Evolutionary conservation across 768 basidiomycete species (phyloP).

Genomic region (Obba rivulosa): DNA sequence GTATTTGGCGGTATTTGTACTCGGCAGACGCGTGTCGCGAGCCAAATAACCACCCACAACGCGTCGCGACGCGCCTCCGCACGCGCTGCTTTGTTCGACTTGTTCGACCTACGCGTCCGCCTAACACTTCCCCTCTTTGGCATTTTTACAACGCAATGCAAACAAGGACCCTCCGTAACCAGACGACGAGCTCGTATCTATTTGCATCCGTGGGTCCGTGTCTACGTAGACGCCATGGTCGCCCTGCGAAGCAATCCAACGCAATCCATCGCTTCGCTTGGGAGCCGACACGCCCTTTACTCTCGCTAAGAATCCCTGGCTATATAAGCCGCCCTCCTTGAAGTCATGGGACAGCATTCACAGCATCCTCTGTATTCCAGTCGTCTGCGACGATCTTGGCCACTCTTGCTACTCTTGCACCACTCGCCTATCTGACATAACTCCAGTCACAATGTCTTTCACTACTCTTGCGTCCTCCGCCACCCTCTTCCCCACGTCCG

Average conservation of each 20-base stretch:
- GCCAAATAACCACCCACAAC: constrained; percentile 6
- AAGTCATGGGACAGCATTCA: neutral
- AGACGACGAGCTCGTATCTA: no score
- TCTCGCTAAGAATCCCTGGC: no score
- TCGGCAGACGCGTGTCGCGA: neutral
- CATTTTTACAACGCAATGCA: no score
- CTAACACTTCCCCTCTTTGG: neutral
- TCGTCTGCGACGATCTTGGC: constrained; percentile 5
- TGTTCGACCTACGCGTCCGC: neutral
- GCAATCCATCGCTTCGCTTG: no score
- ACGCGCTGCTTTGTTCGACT: constrained; percentile 3
- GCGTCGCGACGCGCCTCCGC: constrained; percentile 2
- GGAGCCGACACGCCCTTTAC: no score
- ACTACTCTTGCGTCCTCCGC: constrained; percentile 5
- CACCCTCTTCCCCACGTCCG: constrained; percentile 11
- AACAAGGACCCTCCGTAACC: no score
- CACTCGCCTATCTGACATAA: neutral
- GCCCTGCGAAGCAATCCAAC: no score
- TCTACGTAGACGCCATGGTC: no score
- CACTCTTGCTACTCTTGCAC: neutral
- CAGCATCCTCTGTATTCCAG: neutral
- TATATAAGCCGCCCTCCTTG: constrained; percentile 1
- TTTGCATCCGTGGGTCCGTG: no score
- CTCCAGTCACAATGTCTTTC: constrained; percentile 11
- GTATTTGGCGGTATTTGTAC: constrained; percentile 2